phyloP scores from a whole-genome alignment of 148 eudicot species.

The Heliosperma pusillum region DNA sequence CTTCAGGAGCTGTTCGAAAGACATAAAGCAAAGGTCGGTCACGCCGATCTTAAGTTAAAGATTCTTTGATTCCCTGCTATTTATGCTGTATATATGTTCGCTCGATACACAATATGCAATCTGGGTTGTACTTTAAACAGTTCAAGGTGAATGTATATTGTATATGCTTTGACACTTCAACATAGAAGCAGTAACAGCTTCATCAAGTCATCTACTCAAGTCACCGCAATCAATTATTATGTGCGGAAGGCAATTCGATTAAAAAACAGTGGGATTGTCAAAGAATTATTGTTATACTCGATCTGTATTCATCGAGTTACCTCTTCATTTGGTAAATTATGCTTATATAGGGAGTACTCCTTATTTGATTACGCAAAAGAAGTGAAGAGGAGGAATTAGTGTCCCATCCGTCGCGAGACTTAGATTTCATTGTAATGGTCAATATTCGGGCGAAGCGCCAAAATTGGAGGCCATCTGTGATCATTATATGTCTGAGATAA shows the following conservation, averaged over 20 bases:
- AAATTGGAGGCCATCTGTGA: no score
- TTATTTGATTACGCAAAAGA: no score
- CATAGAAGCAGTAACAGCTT: neutral
- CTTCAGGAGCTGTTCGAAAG: slow-evolving; percentile 61
- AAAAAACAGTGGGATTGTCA: no score
- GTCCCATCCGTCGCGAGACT: no score
- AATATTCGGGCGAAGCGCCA: no score
- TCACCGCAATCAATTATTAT: neutral
- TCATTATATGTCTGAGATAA: no score
- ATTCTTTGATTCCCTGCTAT: slow-evolving; percentile 34
- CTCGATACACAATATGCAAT: neutral
- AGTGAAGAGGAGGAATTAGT: no score
- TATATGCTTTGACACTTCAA: neutral
- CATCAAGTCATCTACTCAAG: neutral
- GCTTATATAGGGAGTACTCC: no score
- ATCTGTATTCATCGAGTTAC: no score
- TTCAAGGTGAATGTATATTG: neutral
- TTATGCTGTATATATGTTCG: slow-evolving; percentile 9
- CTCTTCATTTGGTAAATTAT: no score
- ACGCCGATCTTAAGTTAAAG: slow-evolving; percentile 44
- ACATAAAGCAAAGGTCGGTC: slow-evolving; percentile 60
- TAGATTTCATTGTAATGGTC: no score
- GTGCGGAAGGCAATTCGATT: neutral
- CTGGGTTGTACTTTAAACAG: neutral
- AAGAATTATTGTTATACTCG: no score